Percentiles rank a stretch among this genome's conserved stretches.
Conservation (phyloP, 345 rosid species). For the Conringia planisiliqua region DNA sequence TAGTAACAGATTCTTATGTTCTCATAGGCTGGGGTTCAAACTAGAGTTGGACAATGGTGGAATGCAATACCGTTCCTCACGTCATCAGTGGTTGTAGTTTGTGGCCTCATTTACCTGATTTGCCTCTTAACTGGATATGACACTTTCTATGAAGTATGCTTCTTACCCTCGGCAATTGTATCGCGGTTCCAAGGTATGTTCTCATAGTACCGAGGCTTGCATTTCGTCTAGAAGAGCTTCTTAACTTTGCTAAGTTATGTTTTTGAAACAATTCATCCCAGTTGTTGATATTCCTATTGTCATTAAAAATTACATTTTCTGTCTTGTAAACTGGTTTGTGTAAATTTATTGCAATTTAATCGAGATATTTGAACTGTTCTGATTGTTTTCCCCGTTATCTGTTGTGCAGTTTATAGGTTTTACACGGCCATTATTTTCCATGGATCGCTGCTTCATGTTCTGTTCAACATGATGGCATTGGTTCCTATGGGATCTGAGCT, state of each 20-base stretch:
- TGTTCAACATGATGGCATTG: slow-evolving; percentile 96
- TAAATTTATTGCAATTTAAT: not conserved
- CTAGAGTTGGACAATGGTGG: slow-evolving; percentile 86
- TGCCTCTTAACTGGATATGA: slow-evolving; percentile 91
- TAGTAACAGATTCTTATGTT: not conserved
- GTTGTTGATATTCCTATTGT: not conserved
- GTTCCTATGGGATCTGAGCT: slow-evolving; percentile 94
- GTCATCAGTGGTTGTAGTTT: slow-evolving; percentile 64
- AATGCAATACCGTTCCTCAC: slow-evolving; percentile 83
- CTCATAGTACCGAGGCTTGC: not conserved
- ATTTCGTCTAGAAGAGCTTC: not conserved
- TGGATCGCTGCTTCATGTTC: slow-evolving; percentile 84
- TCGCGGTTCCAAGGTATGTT: slow-evolving; percentile 74
- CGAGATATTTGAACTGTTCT: not conserved
- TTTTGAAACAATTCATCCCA: not conserved
- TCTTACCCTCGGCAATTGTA: slow-evolving; percentile 72
- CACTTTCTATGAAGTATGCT: slow-evolving; percentile 75
- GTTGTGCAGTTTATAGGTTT: slow-evolving; percentile 76
- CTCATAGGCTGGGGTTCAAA: slow-evolving; percentile 73
- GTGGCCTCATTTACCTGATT: slow-evolving; percentile 63
- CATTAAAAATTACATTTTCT: not conserved
- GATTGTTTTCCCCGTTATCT: not conserved
- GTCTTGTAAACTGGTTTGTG: not conserved
- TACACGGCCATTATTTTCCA: slow-evolving; percentile 79
- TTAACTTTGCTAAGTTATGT: too few relatives aligned